Conservation (phyloP, 176 grass and related monocot species). For the Aegilops tauschii region DNA sequence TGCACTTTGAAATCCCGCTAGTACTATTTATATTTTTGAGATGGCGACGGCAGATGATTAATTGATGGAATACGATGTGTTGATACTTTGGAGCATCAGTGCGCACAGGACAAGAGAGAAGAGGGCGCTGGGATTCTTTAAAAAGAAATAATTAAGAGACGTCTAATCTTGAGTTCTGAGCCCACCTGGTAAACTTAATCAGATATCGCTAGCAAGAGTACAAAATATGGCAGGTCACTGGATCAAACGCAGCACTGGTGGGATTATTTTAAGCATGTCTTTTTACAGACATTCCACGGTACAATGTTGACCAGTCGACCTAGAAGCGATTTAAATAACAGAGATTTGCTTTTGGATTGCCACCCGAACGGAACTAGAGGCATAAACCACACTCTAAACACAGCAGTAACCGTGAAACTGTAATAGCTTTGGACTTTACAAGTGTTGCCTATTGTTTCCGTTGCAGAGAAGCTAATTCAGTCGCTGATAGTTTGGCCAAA, state of each 20-base stretch:
- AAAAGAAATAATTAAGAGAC: too few species aligned
- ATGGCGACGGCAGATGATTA: background rate
- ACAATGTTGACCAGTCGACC: slow-evolving; percentile 10
- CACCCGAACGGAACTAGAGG: background rate
- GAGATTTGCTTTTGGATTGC: background rate
- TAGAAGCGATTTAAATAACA: background rate
- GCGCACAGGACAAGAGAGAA: background rate
- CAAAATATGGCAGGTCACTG: background rate
- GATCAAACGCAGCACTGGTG: slow-evolving; percentile 18
- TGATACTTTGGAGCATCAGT: too few species aligned
- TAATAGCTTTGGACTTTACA: too few species aligned
- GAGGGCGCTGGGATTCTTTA: background rate
- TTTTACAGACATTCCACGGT: slow-evolving; percentile 12
- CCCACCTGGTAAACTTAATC: background rate
- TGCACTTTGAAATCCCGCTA: background rate
- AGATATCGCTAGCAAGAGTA: background rate
- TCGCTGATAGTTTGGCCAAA: too few species aligned
- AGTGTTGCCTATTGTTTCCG: too few species aligned
- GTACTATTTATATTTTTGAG: too few species aligned
- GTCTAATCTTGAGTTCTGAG: slow-evolving; percentile 12
- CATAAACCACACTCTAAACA: too few species aligned
- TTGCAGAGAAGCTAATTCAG: too few species aligned
- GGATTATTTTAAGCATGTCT: background rate
- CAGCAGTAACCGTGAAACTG: background rate
- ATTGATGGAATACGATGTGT: background rate